These are phyloP conservation scores for Xanthoconium separans DNA, from an alignment of 1,284 basidiomycete species.

Conservation along the genomic window DNA sequence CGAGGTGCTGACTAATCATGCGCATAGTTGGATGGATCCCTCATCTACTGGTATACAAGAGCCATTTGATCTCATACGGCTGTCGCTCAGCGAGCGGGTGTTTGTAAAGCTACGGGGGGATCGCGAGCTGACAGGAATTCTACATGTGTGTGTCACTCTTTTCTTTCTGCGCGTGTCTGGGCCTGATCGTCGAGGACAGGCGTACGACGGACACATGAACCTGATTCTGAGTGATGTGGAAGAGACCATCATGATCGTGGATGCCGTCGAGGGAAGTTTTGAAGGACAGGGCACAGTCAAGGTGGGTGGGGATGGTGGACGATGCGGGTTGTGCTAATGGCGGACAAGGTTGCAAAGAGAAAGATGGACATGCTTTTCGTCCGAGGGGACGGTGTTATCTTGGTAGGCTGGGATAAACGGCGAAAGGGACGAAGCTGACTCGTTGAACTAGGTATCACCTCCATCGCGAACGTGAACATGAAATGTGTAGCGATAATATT, in stretches of 20 bases:
- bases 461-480: slow-evolving; percentile 56
- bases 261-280: slow-evolving; percentile 56
- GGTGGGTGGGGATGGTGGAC: slow-evolving; percentile 35
- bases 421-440: slow-evolving; percentile 10
- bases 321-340: slow-evolving; percentile 10
- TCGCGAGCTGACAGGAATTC: slow-evolving; percentile 86
- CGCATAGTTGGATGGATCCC: slow-evolving; percentile 56
- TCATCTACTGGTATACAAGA: slow-evolving; percentile 83
- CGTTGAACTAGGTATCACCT: slow-evolving; percentile 61
- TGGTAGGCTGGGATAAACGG: slow-evolving; percentile 53
- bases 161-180: slow-evolving; percentile 7
- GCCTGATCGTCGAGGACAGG: slow-evolving; percentile 49
- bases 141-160: slow-evolving; percentile 79
- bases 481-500: slow-evolving; percentile 7
- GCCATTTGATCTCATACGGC: slow-evolving; percentile 96
- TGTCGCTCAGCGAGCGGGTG: slow-evolving; percentile 95
- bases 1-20: slow-evolving; percentile 33
- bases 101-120: slow-evolving; percentile 96
- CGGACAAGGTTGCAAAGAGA: slow-evolving; percentile 81
- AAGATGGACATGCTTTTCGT: slow-evolving; percentile 99
- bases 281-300: slow-evolving; percentile 59
- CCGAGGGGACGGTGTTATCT: slow-evolving; percentile 90
- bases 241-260: slow-evolving; percentile 93
- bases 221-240: slow-evolving; percentile 96
- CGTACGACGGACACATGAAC: slow-evolving; percentile 99